Evolutionary conservation across 177 flowering plant genomes (phyloP), one percentile per base, ranked within the genome.

Genomic region (Vitis hybrid): DNA sequence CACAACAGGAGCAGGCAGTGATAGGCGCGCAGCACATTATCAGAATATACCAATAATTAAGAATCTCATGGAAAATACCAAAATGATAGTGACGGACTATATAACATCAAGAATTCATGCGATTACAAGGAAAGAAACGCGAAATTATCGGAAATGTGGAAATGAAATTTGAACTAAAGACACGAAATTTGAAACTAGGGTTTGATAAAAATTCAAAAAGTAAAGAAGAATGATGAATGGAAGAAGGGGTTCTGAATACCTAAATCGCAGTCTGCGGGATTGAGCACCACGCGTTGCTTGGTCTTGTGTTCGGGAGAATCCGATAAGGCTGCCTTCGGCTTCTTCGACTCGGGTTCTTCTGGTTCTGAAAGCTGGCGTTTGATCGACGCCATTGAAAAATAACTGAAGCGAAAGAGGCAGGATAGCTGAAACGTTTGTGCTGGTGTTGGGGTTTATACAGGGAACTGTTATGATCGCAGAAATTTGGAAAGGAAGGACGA

Each of bases 191-290:
- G 12, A 3, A 33, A 14, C 57, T 64, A 13, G 51, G 19, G 22
- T 18, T 49, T 13, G 26, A 68, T 11, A 19, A 26, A n/a, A 21
- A 51, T 50, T 22, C 39, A 49, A 31, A 68, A 13, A 12, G 21
- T 12, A 21, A 60, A 21, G 3, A 57, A 19, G 60, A 19, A 8
- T 10, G 21, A 14, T 5, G 21, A 19, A 9, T n/a, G 19, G 60
- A 57, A 15, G 21, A 57, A 19, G 22, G 21, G 16, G 0, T n/a
- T 7, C 57, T 10, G 4, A 45, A 19, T 69, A 82, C 88, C 88
- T 70, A 81, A 66, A 72, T 76, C 21, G 65, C 85, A 85, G 60
- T 85, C 86, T 2, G 84, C 80, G 1, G 79, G 82, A 56, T 82
- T 82, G 70, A 85, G 83, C 26, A 65, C 69, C 52, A 80, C 82